Base-by-base conservation (phyloP, 441 rosid species). In the Adansonia grandidieri region DNA sequence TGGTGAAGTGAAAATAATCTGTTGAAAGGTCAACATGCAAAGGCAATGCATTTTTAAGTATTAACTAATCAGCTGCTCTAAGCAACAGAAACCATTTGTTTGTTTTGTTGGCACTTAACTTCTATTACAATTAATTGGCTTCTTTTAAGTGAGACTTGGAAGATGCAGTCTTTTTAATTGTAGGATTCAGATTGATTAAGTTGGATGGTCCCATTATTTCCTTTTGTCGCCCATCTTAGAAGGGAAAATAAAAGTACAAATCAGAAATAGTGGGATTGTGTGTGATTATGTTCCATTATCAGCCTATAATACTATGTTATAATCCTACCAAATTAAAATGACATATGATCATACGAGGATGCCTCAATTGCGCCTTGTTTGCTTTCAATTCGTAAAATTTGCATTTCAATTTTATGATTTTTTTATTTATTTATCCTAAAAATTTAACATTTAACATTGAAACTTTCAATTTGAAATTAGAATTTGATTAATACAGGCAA, bases 21-120 rank as follows among this genome's bases (percentile, higher is more conserved):
- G 53, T 51, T 58, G 44, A 74, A 24, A 62, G 76, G 67, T 69
- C 45, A 44, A 76, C 28, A 37, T 14, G 65, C 19, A 1, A 14
- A 50, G 37, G 11, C 19, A 37, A 15, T 9, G 13, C 6, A 9
- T 32, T 32, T 32, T 32, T 32, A 32, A 32, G 32, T 17, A 10
- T 9, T 66, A 8, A 9, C 13, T 37, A 7, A 62, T 13, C 13
- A 28, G 67, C 45, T 32, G 45, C 45, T 8, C 9, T 67, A 45
- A 42, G 71, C 51, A 44, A 19, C 53, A 44, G 6, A 9, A 67
- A 9, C 53, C 53, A 22, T 42, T 10, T 24, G 2, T 44, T 37
- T 14, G 47, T 64, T 64, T 7, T n/a, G 20, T 64, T 64, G 11
- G 67, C 9, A 62, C n/a, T 4, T 62, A 5, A 62, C 6, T 62